phyloP scores from a whole-genome alignment of 306 rosid species.

The Acacia melanoxylon region DNA sequence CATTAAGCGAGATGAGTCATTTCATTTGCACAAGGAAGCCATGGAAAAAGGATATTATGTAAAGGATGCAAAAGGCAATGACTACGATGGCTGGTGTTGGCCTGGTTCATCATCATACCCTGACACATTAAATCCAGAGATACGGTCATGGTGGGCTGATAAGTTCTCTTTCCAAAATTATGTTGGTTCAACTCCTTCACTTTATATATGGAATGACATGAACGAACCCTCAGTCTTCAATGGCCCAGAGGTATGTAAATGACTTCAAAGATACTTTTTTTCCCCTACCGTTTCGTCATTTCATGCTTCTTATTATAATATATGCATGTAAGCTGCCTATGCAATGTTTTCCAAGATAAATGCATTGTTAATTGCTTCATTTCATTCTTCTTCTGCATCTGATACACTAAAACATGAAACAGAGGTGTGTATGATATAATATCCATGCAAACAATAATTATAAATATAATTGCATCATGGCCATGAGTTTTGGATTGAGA shows the following conservation, averaged over 20 bases:
- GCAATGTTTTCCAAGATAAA: background rate
- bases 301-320: constrained; percentile 17
- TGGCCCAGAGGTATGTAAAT: constrained; percentile 87
- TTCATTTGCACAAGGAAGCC: constrained; percentile 77
- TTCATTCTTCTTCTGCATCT: constrained; percentile 2
- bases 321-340: background rate
- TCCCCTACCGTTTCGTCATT: background rate
- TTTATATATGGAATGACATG: constrained; percentile 98
- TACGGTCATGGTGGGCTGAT: constrained; percentile 93
- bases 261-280: constrained; percentile 3
- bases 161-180: constrained; percentile 69
- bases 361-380: background rate
- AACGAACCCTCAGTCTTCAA: constrained; percentile 97
- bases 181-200: constrained; percentile 89
- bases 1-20: constrained; percentile 77
- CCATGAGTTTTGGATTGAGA: background rate
- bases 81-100: constrained; percentile 99
- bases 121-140: constrained; percentile 71
- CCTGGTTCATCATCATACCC: constrained; percentile 92
- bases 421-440: background rate
- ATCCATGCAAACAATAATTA: background rate
- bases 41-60: constrained; percentile 79
- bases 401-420: background rate
- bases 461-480: background rate
- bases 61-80: constrained; percentile 85